A percentile compares a stretch with the other conserved stretches of the same genome.
phyloP scores from a whole-genome alignment of 352 stramenopile species.

The Lagenidium sp. region DNA sequence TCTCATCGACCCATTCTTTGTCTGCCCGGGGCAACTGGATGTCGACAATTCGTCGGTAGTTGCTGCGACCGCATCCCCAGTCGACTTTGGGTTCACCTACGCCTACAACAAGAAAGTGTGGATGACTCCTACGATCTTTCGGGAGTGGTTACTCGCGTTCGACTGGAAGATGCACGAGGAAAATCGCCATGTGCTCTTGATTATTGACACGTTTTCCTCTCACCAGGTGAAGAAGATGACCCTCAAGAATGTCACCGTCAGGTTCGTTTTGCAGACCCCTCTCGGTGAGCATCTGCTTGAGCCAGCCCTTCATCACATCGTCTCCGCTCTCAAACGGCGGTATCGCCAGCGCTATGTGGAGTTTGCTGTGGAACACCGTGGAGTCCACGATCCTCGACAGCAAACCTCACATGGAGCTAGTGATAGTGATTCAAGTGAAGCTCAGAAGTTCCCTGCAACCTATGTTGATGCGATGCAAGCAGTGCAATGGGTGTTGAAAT shows the following conservation, averaged over 20 bases:
- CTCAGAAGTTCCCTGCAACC: too few relatives aligned
- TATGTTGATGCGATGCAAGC: constrained; percentile 32
- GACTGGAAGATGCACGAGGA: constrained; percentile 74
- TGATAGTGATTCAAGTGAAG: constrained; percentile 33
- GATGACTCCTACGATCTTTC: constrained; percentile 66
- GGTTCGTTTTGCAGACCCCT: constrained; percentile 33
- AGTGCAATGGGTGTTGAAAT: constrained; percentile 45
- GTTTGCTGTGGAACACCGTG: too few relatives aligned
- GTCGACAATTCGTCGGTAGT: constrained; percentile 1
- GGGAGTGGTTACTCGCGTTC: constrained; percentile 65
- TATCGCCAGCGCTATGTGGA: constrained; percentile 46
- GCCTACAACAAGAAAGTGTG: constrained; percentile 61
- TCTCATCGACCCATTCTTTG: constrained; percentile 57
- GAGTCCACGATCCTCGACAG: constrained; percentile 30
- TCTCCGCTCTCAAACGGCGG: constrained; percentile 37
- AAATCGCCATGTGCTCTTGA: constrained; percentile 56
- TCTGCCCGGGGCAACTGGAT: constrained; percentile 28
- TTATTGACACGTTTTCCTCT: constrained; percentile 48
- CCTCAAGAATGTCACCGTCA: constrained; percentile 58
- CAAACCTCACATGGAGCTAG: neutral
- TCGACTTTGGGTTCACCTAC: constrained; percentile 43
- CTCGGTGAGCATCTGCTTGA: too few relatives aligned
- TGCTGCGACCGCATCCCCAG: neutral
- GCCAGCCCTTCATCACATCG: too few relatives aligned
- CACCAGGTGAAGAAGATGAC: constrained; percentile 45